Conservation (phyloP, 2,329 filamentous ascomycete genomes). For the Penicillium sp. region DNA sequence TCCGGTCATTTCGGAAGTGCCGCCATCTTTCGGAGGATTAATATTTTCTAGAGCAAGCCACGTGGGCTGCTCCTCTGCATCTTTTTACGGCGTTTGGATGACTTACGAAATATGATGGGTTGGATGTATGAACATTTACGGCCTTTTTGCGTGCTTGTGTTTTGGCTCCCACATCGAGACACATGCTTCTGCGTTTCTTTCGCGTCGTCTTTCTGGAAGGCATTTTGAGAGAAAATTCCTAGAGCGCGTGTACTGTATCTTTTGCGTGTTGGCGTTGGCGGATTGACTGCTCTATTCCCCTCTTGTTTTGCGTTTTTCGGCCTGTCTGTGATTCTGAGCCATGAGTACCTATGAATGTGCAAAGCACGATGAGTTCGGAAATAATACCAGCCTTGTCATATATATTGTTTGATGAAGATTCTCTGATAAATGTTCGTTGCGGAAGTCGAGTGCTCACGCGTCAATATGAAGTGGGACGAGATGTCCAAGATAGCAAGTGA, state of each 20-base stretch:
- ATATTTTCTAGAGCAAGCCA: neutral
- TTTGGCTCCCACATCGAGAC: conserved; percentile 19
- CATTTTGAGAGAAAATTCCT: conserved; percentile 19
- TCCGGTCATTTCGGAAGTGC: neutral
- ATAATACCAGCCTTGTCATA: conserved; percentile 6
- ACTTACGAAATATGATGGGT: conserved; percentile 30
- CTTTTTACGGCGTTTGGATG: conserved; percentile 32
- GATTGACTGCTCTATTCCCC: conserved; percentile 23
- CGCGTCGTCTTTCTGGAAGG: conserved; percentile 9
- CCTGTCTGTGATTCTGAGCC: neutral
- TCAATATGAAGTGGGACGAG: neutral
- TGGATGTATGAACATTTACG: conserved; percentile 35
- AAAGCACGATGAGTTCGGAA: conserved; percentile 6
- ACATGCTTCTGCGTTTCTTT: conserved; percentile 4
- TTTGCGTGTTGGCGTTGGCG: conserved; percentile 20
- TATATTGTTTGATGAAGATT: neutral
- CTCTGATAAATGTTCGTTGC: neutral
- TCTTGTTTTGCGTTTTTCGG: conserved; percentile 16
- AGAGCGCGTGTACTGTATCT: conserved; percentile 23
- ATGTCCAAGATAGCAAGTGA: neutral
- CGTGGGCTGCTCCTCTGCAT: conserved; percentile 24
- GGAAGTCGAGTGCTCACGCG: neutral
- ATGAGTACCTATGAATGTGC: neutral
- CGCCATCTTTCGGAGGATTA: neutral
- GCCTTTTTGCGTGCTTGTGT: conserved; percentile 19